These are phyloP conservation scores for Melanomma pulvis-pyrius DNA, from an alignment of 495 filamentous ascomycete genomes.

Conservation along the genomic window DNA sequence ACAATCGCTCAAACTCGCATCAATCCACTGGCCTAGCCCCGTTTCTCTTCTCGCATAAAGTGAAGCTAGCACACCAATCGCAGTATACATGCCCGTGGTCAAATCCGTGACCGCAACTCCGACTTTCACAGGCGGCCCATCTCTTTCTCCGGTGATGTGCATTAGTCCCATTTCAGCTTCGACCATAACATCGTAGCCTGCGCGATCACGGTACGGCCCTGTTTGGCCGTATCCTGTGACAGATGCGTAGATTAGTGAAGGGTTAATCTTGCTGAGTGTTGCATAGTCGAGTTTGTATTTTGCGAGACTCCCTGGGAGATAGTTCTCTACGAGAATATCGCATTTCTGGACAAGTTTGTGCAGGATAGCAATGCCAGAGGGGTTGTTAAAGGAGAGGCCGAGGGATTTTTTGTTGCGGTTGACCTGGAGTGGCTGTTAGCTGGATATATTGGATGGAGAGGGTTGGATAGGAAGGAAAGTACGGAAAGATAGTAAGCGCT, in stretches of 20 bases:
- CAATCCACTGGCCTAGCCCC: conserved; percentile 43
- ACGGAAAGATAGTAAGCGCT: conserved; percentile 35
- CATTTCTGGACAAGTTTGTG: conserved; percentile 38
- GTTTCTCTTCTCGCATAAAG: conserved; percentile 41
- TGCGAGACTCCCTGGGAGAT: conserved; percentile 42
- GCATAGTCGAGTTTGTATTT: conserved; percentile 41
- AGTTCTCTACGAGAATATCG: conserved; percentile 46
- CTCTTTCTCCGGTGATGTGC: conserved; percentile 45
- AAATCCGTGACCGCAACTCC: conserved; percentile 46
- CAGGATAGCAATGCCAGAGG: conserved; percentile 26
- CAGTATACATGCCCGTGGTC: conserved; percentile 44
- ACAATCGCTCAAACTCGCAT: conserved; percentile 42
- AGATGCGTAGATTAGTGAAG: conserved; percentile 43
- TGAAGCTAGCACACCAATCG: conserved; percentile 41
- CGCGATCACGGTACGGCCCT: conserved; percentile 41
- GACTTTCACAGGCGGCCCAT: conserved; percentile 41
- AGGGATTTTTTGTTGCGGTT: conserved; percentile 39
- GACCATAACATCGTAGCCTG: conserved; percentile 41
- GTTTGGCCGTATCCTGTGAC: conserved; percentile 43
- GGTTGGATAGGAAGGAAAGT: neutral
- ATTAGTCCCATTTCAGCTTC: conserved; percentile 45
- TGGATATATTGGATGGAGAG: neutral
- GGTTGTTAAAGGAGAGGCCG: conserved; percentile 36
- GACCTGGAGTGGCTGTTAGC: conserved; percentile 10
- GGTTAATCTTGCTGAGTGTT: conserved; percentile 35